Evolutionary conservation across 768 basidiomycete genomes (phyloP), one percentile per base, ranked within the genome.

Genomic region (Pseudohyphozyma bogoriensis): DNA sequence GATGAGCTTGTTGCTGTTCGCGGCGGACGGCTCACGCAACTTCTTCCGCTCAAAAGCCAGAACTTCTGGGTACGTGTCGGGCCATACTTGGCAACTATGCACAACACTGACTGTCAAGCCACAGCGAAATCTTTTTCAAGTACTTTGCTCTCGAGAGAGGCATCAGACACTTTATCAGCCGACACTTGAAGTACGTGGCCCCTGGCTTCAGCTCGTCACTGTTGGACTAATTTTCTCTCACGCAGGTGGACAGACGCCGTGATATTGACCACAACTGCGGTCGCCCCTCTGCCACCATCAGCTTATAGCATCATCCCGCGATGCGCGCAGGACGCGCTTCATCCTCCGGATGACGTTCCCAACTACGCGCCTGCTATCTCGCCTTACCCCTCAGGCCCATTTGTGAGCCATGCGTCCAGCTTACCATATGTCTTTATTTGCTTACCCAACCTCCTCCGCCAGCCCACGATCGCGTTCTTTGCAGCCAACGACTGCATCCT

Each of bases 71-170:
- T 42, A 11, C 10, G 40, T 42, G 10, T 7, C 2, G n/a, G n/a
- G n/a, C n/a, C n/a, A n/a, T n/a, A n/a, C n/a, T n/a, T 42, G 8
- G 9, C 40, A 22, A 15, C 8, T 18, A 42, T 42, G 20, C 8
- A 42, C 18, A 4, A 7, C n/a, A n/a, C 18, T 42, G 40, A 42
- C 18, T 16, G 20, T 16, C 8, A 20, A 15, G 20, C 13, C 40
- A 15, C 40, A 42, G 59, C 46, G 64, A 66, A 46, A 47, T 53
- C 36, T 62, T 66, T 55, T 66, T 66, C 51, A 58, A 58, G 51
- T 66, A 62, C 60, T 66, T 66, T 29, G 53, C 64, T 12, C 46
- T 51, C 22, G 64, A 66, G 40, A 42, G 58, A 16, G 64, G 64
- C 22, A 66, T 66, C 64, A 58, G 44, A 32, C 60, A 62, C 47